These are phyloP conservation scores for Pichia sp. DNA, from an alignment of 1,139 yeast species.

Conservation along the genomic window DNA sequence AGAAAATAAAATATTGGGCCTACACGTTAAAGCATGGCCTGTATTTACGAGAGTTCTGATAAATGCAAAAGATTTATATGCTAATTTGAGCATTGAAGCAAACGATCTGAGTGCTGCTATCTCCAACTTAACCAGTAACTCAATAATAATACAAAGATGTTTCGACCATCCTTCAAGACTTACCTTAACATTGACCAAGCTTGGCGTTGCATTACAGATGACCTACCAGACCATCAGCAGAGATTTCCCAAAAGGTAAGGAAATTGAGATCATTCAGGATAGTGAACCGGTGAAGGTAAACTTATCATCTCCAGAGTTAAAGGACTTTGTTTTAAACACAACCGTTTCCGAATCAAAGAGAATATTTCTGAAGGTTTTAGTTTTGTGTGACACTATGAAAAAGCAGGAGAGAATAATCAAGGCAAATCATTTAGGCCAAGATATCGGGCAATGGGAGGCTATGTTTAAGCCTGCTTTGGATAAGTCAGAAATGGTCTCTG, in stretches of 20 bases:
- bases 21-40: conserved; percentile 28
- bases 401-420: conserved; percentile 12
- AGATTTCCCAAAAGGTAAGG: conserved; percentile 15
- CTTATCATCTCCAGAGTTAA: conserved; percentile 14
- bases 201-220: conserved; percentile 20
- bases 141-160: conserved; percentile 20
- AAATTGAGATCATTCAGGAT: conserved; percentile 16
- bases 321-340: conserved; percentile 15
- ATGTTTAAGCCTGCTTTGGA: conserved; percentile 21
- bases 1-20: conserved; percentile 22
- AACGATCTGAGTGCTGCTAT: conserved; percentile 28
- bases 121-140: conserved; percentile 32
- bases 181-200: conserved; percentile 20
- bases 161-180: conserved; percentile 22
- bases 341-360: conserved; percentile 17
- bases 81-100: conserved; percentile 25
- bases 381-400: conserved; percentile 18
- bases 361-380: conserved; percentile 17
- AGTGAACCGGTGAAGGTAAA: conserved; percentile 12
- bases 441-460: conserved; percentile 16
- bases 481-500: conserved; percentile 22
- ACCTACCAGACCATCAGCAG: conserved; percentile 16
- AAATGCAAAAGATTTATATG: conserved; percentile 26
- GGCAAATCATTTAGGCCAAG: conserved; percentile 10
- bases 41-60: conserved; percentile 24